Evolutionary conservation across 2,329 filamentous ascomycete genomes (phyloP), one percentile per base, ranked within the genome.

Genomic region (Ophiobolus disseminans): DNA sequence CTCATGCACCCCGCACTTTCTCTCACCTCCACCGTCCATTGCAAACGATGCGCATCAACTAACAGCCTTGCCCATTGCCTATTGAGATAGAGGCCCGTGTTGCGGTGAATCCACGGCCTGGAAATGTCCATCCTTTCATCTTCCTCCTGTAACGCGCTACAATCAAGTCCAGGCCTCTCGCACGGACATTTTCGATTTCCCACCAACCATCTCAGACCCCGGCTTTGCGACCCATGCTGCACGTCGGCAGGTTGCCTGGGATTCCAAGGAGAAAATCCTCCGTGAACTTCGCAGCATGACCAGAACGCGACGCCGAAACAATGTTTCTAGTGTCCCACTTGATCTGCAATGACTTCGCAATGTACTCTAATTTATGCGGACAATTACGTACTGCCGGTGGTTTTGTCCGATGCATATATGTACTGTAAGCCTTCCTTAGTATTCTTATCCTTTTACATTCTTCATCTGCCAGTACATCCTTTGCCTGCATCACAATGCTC

Each of bases 41-140:
- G n/a, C 10, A 14, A 11, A 14, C 10, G n/a, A 32, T 7, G n/a
- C 9, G n/a, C 10, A 14, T 32, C 30, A 32, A 14, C 30, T 32
- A 14, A 32, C 30, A 7, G 7, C 11, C 23, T 26, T 26, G 23
- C 23, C 7, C 23, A 26, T 26, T n/a, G n/a, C 23, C 23, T 11
- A 26, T 26, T 6, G 23, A 26, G 11, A 26, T 11, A 26, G 7
- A 11, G 16, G 4, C n/a, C 16, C 3, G n/a, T 14, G 30, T 14
- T 11, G 30, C 30, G 7, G 9, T 14, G 10, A 14, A 32, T 32
- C 30, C 16, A 8, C 30, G 30, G 30, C 7, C 30, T 8, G 16
- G 30, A n/a, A 40, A 51, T 51, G 36, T 42, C 53, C 55, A 42
- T n/a, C 47, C 53, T 48, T 53, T 60, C 52, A 58, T 58, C 50